phyloP scores from a whole-genome alignment of 2,329 filamentous ascomycete species.

The Teratosphaeria viscida region DNA sequence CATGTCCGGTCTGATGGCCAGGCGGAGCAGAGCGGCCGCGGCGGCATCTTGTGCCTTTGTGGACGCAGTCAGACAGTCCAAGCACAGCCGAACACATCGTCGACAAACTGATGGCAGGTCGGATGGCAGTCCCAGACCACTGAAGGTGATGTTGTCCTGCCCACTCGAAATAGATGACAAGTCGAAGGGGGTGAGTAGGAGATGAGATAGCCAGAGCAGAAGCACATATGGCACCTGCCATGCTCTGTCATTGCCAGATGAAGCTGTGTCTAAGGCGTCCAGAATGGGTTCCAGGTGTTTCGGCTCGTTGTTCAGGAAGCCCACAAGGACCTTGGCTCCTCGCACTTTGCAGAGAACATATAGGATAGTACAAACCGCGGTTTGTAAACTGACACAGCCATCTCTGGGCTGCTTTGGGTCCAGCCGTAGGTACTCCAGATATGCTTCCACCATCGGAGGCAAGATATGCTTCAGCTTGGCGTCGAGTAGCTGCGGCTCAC shows the following conservation, averaged over 20 bases:
- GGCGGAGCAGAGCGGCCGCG: conserved; percentile 67
- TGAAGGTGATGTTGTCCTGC: not conserved
- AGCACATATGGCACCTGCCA: conserved; percentile 90
- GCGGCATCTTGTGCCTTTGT: conserved; percentile 87
- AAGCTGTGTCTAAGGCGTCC: conserved; percentile 56
- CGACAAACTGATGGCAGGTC: conserved; percentile 59
- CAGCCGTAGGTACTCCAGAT: conserved; percentile 53
- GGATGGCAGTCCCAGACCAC: conserved; percentile 45
- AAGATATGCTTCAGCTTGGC: conserved; percentile 68
- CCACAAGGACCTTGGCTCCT: conserved; percentile 82
- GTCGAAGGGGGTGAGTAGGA: conserved; percentile 69
- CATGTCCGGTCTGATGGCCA: conserved; percentile 83
- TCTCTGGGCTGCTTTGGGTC: conserved; percentile 12
- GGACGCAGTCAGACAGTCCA: conserved; percentile 60
- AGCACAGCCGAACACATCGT: conserved; percentile 59
- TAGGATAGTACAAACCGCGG: conserved; percentile 66
- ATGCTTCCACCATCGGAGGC: conserved; percentile 63
- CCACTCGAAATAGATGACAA: conserved; percentile 66
- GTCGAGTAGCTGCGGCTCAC: conserved; percentile 88
- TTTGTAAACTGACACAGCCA: conserved; percentile 38
- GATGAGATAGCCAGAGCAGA: conserved; percentile 61
- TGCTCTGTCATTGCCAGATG: conserved; percentile 6
- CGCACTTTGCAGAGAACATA: conserved; percentile 92
- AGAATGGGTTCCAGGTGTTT: conserved; percentile 74
- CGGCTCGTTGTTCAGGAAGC: conserved; percentile 85